Evolutionary conservation across 257 asterid genomes (phyloP).

Genomic region (Leonotis leonurus): DNA sequence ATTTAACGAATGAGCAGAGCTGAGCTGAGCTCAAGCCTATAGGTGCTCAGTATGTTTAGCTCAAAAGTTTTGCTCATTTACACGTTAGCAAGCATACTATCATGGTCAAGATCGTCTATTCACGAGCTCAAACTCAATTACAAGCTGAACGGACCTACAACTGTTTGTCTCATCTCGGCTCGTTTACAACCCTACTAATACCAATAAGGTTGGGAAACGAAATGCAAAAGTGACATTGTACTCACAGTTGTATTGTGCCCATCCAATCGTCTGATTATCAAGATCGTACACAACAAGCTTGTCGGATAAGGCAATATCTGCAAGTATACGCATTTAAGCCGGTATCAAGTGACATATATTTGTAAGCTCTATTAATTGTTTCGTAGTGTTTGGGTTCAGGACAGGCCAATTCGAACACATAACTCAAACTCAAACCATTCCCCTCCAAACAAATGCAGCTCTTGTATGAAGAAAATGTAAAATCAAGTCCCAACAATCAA

Average conservation of each 20-base stretch:
- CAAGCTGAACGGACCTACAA: not conserved
- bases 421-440: no score
- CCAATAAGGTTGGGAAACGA: not conserved
- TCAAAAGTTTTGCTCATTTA: no score
- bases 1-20: not conserved
- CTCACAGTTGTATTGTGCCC: slow-evolving; percentile 79
- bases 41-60: not conserved
- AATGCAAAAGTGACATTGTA: not conserved
- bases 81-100: not conserved
- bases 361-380: no score
- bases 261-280: slow-evolving; percentile 74
- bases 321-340: no score
- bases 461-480: not conserved
- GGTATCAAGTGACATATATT: no score
- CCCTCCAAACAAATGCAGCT: not conserved
- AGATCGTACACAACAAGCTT: slow-evolving; percentile 80
- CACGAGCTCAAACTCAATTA: not conserved
- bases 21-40: not conserved
- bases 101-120: not conserved
- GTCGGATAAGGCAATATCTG: slow-evolving; percentile 75
- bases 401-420: no score
- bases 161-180: not conserved
- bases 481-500: not conserved
- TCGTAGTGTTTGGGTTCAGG: no score
- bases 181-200: not conserved